Evolutionary conservation across 169 alveolate genomes (phyloP).

Genomic region (Eimeria zaria): DNA sequence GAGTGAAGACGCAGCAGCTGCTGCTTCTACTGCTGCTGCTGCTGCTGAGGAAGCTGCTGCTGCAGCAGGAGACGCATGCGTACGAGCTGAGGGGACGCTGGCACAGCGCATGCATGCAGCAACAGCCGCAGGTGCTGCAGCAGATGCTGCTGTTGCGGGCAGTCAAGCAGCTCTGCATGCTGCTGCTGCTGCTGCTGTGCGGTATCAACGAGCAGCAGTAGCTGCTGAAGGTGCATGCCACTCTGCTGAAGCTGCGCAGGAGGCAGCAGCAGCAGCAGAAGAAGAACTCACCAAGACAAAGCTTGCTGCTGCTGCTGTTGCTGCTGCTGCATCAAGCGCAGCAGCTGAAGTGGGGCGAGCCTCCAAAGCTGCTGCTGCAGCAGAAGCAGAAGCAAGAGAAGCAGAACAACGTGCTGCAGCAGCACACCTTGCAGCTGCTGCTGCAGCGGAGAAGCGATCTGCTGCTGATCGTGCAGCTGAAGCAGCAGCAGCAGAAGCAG

Average conservation of each 20-base stretch:
- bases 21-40: slow-evolving; percentile 45
- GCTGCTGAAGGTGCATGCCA: background rate
- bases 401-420: slow-evolving; percentile 48
- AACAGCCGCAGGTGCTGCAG: slow-evolving; percentile 54
- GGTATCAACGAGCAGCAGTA: background rate
- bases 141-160: slow-evolving; percentile 57
- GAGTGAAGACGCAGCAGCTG: slow-evolving; percentile 8
- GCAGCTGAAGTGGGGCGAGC: slow-evolving; percentile 1
- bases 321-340: slow-evolving; percentile 23
- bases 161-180: slow-evolving; percentile 19
- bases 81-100: background rate
- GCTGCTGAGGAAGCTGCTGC: slow-evolving; percentile 57
- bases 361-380: slow-evolving; percentile 47
- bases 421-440: slow-evolving; percentile 16
- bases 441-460: background rate
- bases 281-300: background rate
- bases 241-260: slow-evolving; percentile 22
- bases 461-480: background rate
- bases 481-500: background rate
- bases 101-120: slow-evolving; percentile 33
- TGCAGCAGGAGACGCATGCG: background rate
- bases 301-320: slow-evolving; percentile 26
- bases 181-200: slow-evolving; percentile 60
- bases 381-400: slow-evolving; percentile 1
- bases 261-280: slow-evolving; percentile 40